phyloP scores from a whole-genome alignment of 495 filamentous ascomycete genomes.

The Aspergillus nanangensis region DNA sequence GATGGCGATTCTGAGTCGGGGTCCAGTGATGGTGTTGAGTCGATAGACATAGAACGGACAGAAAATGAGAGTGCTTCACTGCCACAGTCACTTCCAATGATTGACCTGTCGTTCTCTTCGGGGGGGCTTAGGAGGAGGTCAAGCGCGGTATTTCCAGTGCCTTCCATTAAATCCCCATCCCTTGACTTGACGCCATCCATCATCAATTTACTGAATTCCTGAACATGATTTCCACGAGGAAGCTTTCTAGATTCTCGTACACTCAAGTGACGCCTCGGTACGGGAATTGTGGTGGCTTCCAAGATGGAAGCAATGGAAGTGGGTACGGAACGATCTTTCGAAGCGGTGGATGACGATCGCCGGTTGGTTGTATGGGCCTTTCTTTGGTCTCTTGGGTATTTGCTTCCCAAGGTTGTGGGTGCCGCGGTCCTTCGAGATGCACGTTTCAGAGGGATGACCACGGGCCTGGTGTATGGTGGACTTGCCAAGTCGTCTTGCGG shows the following conservation, averaged over 20 bases:
- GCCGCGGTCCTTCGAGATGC: constrained; percentile 19
- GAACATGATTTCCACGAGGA: constrained; percentile 38
- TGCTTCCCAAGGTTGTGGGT: neutral
- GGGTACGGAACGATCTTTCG: constrained; percentile 29
- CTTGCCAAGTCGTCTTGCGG: constrained; percentile 1
- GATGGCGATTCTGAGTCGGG: constrained; percentile 47
- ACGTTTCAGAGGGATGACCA: constrained; percentile 42
- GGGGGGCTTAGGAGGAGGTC: constrained; percentile 46
- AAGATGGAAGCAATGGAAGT: constrained; percentile 38
- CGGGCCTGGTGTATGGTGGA: constrained; percentile 28
- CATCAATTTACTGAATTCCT: constrained; percentile 42
- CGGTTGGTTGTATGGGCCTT: constrained; percentile 16
- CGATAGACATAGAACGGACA: constrained; percentile 50
- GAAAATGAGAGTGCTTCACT: constrained; percentile 36
- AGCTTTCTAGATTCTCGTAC: constrained; percentile 30
- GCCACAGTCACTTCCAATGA: constrained; percentile 34
- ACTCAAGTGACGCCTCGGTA: constrained; percentile 30
- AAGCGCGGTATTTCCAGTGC: constrained; percentile 28
- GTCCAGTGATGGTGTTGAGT: constrained; percentile 60
- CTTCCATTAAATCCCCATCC: constrained; percentile 27
- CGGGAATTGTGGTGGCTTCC: constrained; percentile 41
- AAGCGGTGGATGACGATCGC: constrained; percentile 29
- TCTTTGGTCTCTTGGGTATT: constrained; percentile 16
- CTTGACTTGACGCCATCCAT: constrained; percentile 32
- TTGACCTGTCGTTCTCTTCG: constrained; percentile 32